Conservation (phyloP, 2,329 filamentous ascomycete genomes). For the Talaromyces sp. region DNA sequence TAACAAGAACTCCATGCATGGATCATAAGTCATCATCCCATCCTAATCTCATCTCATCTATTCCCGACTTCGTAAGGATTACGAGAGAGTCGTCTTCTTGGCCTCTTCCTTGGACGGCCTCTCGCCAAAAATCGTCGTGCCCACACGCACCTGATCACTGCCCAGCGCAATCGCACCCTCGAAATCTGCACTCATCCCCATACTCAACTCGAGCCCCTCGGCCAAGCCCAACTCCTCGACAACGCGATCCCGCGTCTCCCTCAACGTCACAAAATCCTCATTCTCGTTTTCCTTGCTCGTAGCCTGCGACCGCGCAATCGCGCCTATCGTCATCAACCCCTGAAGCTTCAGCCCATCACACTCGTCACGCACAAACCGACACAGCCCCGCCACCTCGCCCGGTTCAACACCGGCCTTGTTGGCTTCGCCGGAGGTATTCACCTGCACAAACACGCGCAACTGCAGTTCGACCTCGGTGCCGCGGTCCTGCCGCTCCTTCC, state of each 20-base stretch:
- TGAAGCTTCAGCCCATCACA: slow-evolving; percentile 70
- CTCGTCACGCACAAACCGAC: slow-evolving; percentile 61
- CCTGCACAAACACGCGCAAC: slow-evolving; percentile 78
- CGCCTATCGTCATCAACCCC: slow-evolving; percentile 95
- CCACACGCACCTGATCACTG: slow-evolving; percentile 83
- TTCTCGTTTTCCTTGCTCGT: slow-evolving; percentile 70
- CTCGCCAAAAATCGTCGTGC: slow-evolving; percentile 88
- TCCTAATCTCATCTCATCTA: too few species aligned
- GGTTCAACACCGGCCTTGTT: slow-evolving; percentile 79
- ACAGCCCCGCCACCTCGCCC: slow-evolving; percentile 57
- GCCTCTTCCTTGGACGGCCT: slow-evolving; percentile 75
- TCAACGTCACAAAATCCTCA: slow-evolving; percentile 74
- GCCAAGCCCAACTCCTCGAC: slow-evolving; percentile 53
- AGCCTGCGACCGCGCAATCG: slow-evolving; percentile 76
- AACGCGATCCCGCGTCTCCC: slow-evolving; percentile 65
- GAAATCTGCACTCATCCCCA: slow-evolving; percentile 98
- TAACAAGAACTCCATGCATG: not conserved
- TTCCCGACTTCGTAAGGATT: too few species aligned
- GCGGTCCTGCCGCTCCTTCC: slow-evolving; percentile 49
- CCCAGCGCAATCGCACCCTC: slow-evolving; percentile 80
- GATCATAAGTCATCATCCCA: not conserved
- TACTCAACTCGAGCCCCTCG: slow-evolving; percentile 76
- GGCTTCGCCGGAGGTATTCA: slow-evolving; percentile 89
- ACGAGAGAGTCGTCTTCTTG: slow-evolving; percentile 21
- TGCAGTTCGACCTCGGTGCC: slow-evolving; percentile 21